A percentile compares a stretch with the other conserved stretches of the same genome.
Conservation (phyloP, 108 stramenopile genomes). For the Nitzschia inconspicua region DNA sequence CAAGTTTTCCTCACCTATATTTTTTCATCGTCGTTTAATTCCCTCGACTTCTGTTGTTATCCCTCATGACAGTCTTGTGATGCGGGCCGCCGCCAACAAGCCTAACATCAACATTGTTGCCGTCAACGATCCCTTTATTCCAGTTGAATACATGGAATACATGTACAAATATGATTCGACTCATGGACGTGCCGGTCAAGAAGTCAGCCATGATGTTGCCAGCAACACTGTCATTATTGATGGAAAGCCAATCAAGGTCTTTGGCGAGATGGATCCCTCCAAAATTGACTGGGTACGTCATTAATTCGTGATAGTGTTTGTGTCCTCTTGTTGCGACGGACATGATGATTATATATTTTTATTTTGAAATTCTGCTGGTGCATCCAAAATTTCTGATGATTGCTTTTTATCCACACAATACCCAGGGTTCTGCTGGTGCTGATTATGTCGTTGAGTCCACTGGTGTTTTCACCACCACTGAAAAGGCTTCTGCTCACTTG, state of each 20-base stretch:
- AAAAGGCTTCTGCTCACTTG: constrained; percentile 83
- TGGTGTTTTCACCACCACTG: constrained; percentile 90
- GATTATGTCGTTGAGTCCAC: constrained; percentile 98
- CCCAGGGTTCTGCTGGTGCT: constrained; percentile 85
- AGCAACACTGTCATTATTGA: constrained; percentile 60
- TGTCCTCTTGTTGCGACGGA: no score
- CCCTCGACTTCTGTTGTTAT: not conserved
- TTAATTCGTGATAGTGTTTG: no score
- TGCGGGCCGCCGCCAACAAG: constrained; percentile 90
- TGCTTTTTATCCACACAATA: no score
- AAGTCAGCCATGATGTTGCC: constrained; percentile 61
- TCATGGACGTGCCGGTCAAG: constrained; percentile 82
- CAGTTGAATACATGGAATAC: constrained; percentile 88
- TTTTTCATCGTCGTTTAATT: not conserved
- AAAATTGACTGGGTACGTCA: constrained; percentile 96
- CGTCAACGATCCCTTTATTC: constrained; percentile 96
- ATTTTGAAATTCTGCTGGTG: no score
- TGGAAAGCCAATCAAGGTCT: constrained; percentile 83
- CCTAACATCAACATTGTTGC: constrained; percentile 92
- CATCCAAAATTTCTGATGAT: no score
- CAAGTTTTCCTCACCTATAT: not conserved
- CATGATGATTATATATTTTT: no score
- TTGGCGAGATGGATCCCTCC: constrained; percentile 92
- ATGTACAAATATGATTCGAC: constrained; percentile 95
- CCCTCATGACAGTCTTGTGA: constrained; percentile 70